Percentiles rank a stretch among this genome's conserved stretches.
phyloP scores from a whole-genome alignment of 164 flowering plant species.

The Stephania cephalantha region DNA sequence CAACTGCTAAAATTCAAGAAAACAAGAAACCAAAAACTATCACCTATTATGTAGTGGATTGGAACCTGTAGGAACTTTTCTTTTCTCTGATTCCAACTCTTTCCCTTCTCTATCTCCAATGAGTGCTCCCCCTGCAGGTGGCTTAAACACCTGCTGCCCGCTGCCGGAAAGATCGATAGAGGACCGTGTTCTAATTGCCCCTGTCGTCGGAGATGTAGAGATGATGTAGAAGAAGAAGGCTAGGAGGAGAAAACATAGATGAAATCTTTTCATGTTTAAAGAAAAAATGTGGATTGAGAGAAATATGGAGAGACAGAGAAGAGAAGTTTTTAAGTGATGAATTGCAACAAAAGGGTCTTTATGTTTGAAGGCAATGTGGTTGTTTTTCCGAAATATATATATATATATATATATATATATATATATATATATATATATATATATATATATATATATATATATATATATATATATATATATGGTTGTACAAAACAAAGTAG shows the following conservation, averaged over 20 bases:
- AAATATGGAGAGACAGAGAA: neutral
- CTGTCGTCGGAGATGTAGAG: slow-evolving; percentile 8
- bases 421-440: slow-evolving; percentile 1
- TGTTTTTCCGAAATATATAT: slow-evolving; percentile 3
- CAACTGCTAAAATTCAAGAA: neutral
- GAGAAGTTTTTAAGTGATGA: neutral
- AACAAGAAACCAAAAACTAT: neutral
- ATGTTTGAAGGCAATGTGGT: neutral
- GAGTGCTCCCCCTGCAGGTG: neutral
- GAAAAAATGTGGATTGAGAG: neutral
- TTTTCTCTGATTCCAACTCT: slow-evolving; percentile 29
- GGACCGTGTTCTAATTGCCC: slow-evolving; percentile 11
- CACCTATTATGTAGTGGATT: slow-evolving; percentile 51
- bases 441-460: slow-evolving; percentile 10
- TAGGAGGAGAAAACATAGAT: slow-evolving; percentile 14
- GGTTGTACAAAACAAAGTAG: neutral
- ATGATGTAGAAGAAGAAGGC: slow-evolving; percentile 14
- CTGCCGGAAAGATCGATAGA: slow-evolving; percentile 3
- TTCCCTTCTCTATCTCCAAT: slow-evolving; percentile 3
- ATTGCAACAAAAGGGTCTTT: neutral
- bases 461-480: slow-evolving; percentile 6
- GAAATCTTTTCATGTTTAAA: slow-evolving; percentile 26
- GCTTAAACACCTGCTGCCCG: slow-evolving; percentile 13
- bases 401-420: neutral
- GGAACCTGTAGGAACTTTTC: slow-evolving; percentile 50